phyloP scores from a whole-genome alignment of 805 yeast species.

The Hanseniaspora guilliermondii region DNA sequence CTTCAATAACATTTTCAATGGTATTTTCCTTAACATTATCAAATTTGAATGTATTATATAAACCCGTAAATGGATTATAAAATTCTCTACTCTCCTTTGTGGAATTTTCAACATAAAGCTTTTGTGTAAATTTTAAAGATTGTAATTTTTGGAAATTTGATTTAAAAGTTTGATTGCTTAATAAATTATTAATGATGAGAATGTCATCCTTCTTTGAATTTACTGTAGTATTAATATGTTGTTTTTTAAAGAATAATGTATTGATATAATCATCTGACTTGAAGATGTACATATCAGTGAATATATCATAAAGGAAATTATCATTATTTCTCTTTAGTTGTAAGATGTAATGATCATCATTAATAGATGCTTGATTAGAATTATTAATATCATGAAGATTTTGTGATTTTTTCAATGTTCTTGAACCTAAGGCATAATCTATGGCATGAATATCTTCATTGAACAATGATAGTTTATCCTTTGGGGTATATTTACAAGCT shows the following conservation, averaged over 20 bases:
- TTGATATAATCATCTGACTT: constrained; percentile 9
- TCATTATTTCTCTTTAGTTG: not conserved
- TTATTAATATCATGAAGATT: not conserved
- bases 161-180: not conserved
- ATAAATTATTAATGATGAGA: not conserved
- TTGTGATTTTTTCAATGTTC: constrained; percentile 1
- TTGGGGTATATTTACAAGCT: constrained; percentile 16
- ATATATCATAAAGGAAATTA: not conserved
- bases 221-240: not conserved
- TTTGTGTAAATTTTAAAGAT: not conserved
- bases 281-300: constrained; percentile 9
- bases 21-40: constrained; percentile 5
- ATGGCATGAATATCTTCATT: constrained; percentile 11
- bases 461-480: not conserved
- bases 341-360: not conserved
- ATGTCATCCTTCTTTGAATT: not conserved
- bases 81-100: not conserved
- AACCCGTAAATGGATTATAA: not conserved
- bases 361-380: too few species aligned
- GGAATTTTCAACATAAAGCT: not conserved
- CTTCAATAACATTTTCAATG: constrained; percentile 23
- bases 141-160: not conserved
- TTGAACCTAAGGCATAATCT: constrained; percentile 7
- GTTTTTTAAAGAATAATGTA: not conserved
- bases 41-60: constrained; percentile 1